phyloP scores from a whole-genome alignment of 129 eudicot species.

The Mikania micrantha region DNA sequence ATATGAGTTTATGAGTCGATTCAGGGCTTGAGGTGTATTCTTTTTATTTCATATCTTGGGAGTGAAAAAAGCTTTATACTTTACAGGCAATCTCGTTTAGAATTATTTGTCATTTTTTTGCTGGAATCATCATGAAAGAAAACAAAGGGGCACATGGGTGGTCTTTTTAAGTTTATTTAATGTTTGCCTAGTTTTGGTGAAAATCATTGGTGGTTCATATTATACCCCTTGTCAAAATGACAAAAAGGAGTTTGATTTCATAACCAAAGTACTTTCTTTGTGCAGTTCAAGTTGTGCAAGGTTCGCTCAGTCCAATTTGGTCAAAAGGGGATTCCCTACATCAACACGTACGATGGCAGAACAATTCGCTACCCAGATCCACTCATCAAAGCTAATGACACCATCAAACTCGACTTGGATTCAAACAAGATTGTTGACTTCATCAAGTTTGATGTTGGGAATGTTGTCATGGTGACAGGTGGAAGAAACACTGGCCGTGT shows the following conservation, averaged over 20 bases:
- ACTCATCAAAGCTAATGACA: not conserved
- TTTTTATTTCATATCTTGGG: too few relatives aligned
- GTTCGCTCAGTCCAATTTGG: constrained; percentile 40
- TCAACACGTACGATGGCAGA: not conserved
- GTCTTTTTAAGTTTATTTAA: too few relatives aligned
- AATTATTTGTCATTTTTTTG: too few relatives aligned
- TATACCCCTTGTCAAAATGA: too few relatives aligned
- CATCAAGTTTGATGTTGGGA: not conserved
- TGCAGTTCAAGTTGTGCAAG: constrained; percentile 52
- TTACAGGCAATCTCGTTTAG: too few relatives aligned
- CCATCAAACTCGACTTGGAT: not conserved
- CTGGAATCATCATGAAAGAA: too few relatives aligned
- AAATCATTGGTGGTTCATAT: too few relatives aligned
- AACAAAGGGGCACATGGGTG: too few relatives aligned
- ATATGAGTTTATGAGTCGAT: too few relatives aligned
- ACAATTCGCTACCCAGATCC: not conserved
- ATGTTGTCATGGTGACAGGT: not conserved
- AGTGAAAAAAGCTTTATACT: not conserved
- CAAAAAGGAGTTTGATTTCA: too few relatives aligned
- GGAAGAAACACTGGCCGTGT: not conserved
- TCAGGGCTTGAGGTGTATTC: too few relatives aligned
- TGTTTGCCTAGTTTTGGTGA: too few relatives aligned
- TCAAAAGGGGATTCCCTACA: not conserved
- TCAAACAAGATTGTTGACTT: not conserved
- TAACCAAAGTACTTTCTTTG: not conserved